Percentiles rank a stretch among this genome's conserved stretches.
phyloP scores from a whole-genome alignment of 495 filamentous ascomycete species.

The Penicillium paradoxum region DNA sequence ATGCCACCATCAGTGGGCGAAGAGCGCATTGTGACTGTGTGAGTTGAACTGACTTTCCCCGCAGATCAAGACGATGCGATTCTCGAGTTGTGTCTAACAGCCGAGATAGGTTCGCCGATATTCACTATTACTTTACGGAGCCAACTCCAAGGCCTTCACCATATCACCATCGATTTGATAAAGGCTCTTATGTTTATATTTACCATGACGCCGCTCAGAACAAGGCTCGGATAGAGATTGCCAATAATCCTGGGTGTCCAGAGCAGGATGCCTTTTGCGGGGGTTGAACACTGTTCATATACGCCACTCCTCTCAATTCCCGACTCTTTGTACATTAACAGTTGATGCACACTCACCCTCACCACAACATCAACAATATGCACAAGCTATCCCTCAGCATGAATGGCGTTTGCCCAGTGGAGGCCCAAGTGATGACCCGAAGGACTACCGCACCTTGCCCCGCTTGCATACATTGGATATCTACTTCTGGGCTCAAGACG shows the following conservation, averaged over 20 bases:
- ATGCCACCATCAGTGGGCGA: slow-evolving; percentile 80
- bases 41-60: slow-evolving; percentile 37
- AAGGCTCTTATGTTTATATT: slow-evolving; percentile 82
- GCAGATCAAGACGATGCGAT: slow-evolving; percentile 5
- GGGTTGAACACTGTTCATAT: slow-evolving; percentile 61
- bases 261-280: slow-evolving; percentile 88
- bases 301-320: slow-evolving; percentile 72
- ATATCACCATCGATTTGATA: slow-evolving; percentile 78
- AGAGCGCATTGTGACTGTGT: slow-evolving; percentile 76
- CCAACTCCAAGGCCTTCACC: slow-evolving; percentile 60
- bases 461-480: slow-evolving; percentile 79
- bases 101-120: slow-evolving; percentile 68
- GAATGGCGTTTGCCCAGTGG: slow-evolving; percentile 77
- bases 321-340: slow-evolving; percentile 67
- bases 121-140: slow-evolving; percentile 81
- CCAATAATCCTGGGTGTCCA: slow-evolving; percentile 79
- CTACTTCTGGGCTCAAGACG: slow-evolving; percentile 81
- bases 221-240: slow-evolving; percentile 73
- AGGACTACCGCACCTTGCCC: slow-evolving; percentile 68
- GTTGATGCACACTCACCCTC: slow-evolving; percentile 52
- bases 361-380: slow-evolving; percentile 22
- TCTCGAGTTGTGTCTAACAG: slow-evolving; percentile 2
- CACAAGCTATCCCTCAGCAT: slow-evolving; percentile 36
- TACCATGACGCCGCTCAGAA: slow-evolving; percentile 67
- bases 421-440: slow-evolving; percentile 63